Base-by-base conservation (phyloP, 768 basidiomycete species). In the Auricularia heimuer region DNA sequence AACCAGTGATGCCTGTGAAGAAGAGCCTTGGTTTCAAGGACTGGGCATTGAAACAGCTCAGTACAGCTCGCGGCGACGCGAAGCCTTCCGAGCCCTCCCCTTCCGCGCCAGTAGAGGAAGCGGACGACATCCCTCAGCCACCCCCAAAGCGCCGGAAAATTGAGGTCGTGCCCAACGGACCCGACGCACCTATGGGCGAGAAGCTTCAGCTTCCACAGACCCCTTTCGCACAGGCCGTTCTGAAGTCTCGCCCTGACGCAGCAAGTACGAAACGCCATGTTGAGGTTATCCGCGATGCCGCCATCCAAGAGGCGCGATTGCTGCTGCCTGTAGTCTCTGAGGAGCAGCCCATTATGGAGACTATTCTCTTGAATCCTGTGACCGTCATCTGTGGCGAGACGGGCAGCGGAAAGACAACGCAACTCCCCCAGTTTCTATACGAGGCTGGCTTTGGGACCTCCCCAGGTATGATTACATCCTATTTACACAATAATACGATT, bases 381-480 rank as follows among this genome's bases (percentile, higher is more conserved):
- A 88, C 94, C 35, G 83, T 95, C 65, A 87, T 97, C 54, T 89
- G 87, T 67, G 88, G 97, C 74, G 96, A 99, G 79, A 99, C 97
- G 16, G 97, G 97, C 61, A 95, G 92, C 72, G 97, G 97, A 58
- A 99, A 98, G 78, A 98, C 97, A 1, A 99, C 97, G 0, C 97
- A 98, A 74, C 87, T 98, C 6, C 97, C 97, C 11, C 97, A 98
- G 73, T 98, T 98, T 76, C 80, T 99, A n/a, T 98, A 89, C 67
- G 97, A 99, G 74, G 92, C 91, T 24, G 97, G 97, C 0, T 98
- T 95, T 73, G 97, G 96, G 1, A 83, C 84, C 18, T 24, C 14
- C 60, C 80, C 85, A 7, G 85, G 81, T 16, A 91, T 90, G 39
- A 42, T 29, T 29, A 29, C 29, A 29, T 29, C 29, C 29, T 3